A percentile compares a stretch with the other conserved stretches of the same genome.
Evolutionary conservation across 257 asterid genomes (phyloP).

Genomic region (Hygrophila difformis): DNA sequence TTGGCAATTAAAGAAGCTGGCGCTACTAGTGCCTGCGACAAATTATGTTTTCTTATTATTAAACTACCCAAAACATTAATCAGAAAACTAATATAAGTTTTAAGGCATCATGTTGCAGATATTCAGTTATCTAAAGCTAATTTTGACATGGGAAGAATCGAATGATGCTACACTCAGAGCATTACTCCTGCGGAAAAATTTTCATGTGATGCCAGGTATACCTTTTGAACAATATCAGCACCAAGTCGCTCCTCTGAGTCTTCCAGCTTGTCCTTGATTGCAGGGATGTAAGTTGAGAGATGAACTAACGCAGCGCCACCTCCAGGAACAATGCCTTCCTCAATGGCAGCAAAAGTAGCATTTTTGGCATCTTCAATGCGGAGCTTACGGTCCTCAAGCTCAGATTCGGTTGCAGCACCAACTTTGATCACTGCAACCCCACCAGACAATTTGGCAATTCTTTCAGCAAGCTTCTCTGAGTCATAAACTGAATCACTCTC

Average conservation of each 20-base stretch:
- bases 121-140: too few relatives aligned
- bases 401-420: constrained; percentile 96
- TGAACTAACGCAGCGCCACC: constrained; percentile 99
- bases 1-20: constrained; percentile 86
- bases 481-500: constrained; percentile 83
- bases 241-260: constrained; percentile 86
- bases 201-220: constrained; percentile 21
- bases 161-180: too few relatives aligned
- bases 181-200: too few relatives aligned
- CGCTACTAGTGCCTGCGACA: constrained; percentile 70
- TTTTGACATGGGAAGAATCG: too few relatives aligned
- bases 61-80: too few relatives aligned
- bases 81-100: too few relatives aligned
- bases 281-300: constrained; percentile 61
- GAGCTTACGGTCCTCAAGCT: constrained; percentile 92
- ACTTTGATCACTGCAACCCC: constrained; percentile 95
- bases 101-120: too few relatives aligned
- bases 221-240: constrained; percentile 93
- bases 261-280: constrained; percentile 73
- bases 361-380: constrained; percentile 96
- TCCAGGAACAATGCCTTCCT: constrained; percentile 99
- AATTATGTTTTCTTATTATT: too few relatives aligned
- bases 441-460: constrained; percentile 93
- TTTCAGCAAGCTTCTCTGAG: constrained; percentile 81
- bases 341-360: constrained; percentile 98